Evolutionary conservation across 345 rosid species (phyloP).

Genomic region (Fremontodendron californicum): DNA sequence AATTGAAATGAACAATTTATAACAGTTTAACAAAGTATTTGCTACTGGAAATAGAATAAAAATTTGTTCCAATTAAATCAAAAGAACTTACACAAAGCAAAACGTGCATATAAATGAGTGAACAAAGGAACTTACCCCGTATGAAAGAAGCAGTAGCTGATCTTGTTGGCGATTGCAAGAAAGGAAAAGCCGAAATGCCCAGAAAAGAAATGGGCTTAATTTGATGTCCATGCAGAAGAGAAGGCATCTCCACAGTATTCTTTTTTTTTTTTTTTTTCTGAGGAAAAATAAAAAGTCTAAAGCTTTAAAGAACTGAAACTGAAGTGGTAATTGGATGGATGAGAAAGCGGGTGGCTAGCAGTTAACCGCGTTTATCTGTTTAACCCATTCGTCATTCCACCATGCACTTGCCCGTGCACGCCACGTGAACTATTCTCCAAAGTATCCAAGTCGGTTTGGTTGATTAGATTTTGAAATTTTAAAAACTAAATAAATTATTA

Average conservation of each 20-base stretch:
- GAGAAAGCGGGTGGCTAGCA: too few relatives aligned
- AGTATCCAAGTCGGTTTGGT: too few relatives aligned
- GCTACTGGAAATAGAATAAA: neutral
- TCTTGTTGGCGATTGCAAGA: neutral
- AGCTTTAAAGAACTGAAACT: too few relatives aligned
- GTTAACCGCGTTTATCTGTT: too few relatives aligned
- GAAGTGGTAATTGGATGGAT: too few relatives aligned
- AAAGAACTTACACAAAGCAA: neutral
- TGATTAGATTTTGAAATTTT: too few relatives aligned
- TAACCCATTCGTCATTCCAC: too few relatives aligned
- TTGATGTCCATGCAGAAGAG: neutral
- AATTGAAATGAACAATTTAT: neutral
- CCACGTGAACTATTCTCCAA: too few relatives aligned
- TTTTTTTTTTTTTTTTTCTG: neutral
- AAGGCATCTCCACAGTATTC: neutral
- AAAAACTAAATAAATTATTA: too few relatives aligned
- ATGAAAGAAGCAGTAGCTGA: conserved; percentile 3
- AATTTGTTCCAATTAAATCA: neutral
- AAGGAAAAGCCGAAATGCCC: neutral
- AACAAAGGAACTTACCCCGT: neutral
- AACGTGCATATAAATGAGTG: neutral
- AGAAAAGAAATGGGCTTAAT: neutral
- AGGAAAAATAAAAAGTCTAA: neutral
- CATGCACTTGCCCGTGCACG: too few relatives aligned
- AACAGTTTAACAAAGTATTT: neutral